These are phyloP conservation scores for Alternaria gansuensis DNA, from an alignment of 2,329 filamentous ascomycete genomes.

Conservation along the genomic window DNA sequence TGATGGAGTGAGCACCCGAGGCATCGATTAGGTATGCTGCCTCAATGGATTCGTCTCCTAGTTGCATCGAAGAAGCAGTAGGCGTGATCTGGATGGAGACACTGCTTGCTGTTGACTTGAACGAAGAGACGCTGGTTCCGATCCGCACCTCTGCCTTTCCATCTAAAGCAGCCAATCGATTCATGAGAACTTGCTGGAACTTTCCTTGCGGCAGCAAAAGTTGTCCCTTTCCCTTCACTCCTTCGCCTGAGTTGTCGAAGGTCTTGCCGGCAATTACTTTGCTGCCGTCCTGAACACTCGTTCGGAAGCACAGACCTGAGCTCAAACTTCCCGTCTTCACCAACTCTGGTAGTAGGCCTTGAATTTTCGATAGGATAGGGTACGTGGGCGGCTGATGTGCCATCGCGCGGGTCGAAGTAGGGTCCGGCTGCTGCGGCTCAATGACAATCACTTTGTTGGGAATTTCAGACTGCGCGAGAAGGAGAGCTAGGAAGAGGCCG, in stretches of 20 bases:
- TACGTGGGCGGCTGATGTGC: conserved; percentile 56
- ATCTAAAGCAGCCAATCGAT: conserved; percentile 23
- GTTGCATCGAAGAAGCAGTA: conserved; percentile 9
- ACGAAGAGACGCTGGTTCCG: conserved; percentile 30
- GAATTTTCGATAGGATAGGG: conserved; percentile 49
- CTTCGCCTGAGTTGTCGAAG: conserved; percentile 37
- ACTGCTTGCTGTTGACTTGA: conserved; percentile 18
- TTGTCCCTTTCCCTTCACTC: conserved; percentile 35
- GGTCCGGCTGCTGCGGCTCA: conserved; percentile 37
- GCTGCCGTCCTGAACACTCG: conserved; percentile 32
- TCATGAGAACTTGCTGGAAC: conserved; percentile 43
- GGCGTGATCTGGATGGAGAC: conserved; percentile 23
- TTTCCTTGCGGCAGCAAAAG: conserved; percentile 45
- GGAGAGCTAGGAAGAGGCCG: conserved; percentile 54
- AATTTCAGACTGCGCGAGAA: conserved; percentile 49
- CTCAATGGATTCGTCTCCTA: conserved; percentile 24
- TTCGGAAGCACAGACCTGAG: conserved; percentile 44
- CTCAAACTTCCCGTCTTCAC: conserved; percentile 37
- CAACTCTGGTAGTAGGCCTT: conserved; percentile 51
- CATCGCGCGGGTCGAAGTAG: conserved; percentile 53
- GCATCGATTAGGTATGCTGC: conserved; percentile 45
- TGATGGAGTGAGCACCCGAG: conserved; percentile 39
- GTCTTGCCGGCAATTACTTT: conserved; percentile 40
- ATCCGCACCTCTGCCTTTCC: conserved; percentile 31
- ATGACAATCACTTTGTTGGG: conserved; percentile 49